Percentiles rank a stretch among this genome's conserved stretches.
phyloP scores from a whole-genome alignment of 2,329 filamentous ascomycete genomes.

The Cordyceps farinosa region DNA sequence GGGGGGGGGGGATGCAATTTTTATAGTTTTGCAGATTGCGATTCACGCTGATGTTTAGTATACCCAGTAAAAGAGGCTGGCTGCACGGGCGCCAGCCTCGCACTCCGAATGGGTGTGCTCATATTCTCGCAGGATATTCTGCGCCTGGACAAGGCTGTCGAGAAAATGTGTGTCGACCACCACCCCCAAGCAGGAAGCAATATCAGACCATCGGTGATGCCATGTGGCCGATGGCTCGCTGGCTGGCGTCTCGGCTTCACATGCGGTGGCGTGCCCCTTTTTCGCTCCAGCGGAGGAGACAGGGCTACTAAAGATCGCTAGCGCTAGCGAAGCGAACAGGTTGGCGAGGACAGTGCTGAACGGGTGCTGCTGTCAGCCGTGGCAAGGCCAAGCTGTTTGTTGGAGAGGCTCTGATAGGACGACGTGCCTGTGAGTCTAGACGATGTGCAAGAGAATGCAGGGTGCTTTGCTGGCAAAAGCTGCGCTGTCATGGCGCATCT shows the following conservation, averaged over 20 bases:
- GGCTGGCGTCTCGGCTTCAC: slow-evolving; percentile 16
- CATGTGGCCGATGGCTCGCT: background rate
- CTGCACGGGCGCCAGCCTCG: background rate
- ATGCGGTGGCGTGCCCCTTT: background rate
- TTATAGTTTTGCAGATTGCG: background rate
- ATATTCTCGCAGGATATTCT: no score
- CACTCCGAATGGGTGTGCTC: background rate
- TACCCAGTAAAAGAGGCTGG: background rate
- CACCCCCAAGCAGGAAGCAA: no score
- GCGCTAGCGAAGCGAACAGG: background rate
- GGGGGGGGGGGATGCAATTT: no score
- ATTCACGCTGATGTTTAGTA: background rate
- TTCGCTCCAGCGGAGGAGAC: background rate
- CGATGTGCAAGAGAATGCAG: no score
- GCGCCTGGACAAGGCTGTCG: no score
- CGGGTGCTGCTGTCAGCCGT: background rate
- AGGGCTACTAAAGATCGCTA: background rate
- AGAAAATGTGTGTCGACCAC: background rate
- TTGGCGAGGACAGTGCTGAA: background rate
- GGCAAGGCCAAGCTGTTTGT: background rate
- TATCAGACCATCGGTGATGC: background rate
- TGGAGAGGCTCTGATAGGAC: background rate
- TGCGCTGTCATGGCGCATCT: no score
- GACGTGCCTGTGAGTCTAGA: background rate
- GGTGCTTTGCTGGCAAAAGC: no score